Conservation (phyloP, 2,329 filamentous ascomycete genomes). For the Trichoderma semiorbis region DNA sequence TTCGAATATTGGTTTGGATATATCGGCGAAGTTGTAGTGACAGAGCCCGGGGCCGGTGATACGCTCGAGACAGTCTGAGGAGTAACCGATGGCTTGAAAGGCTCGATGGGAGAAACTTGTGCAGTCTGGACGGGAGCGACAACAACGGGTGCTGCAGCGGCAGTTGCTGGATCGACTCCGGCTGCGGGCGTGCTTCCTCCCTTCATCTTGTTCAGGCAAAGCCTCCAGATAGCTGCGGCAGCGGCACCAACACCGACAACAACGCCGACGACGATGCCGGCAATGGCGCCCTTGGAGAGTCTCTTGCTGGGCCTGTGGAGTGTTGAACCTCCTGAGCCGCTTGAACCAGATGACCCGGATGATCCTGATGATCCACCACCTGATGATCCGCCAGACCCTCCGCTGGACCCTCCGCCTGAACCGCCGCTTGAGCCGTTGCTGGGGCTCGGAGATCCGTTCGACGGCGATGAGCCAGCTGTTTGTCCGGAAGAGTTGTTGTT, state of each 20-base stretch:
- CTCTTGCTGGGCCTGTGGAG: neutral
- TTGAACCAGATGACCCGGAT: neutral
- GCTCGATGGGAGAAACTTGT: neutral
- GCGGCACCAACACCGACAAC: neutral
- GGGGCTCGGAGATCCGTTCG: neutral
- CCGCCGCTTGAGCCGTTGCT: neutral
- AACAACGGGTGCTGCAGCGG: neutral
- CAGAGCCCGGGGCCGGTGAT: neutral
- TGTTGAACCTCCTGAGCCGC: neutral
- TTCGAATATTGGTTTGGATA: neutral
- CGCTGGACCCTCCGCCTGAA: neutral
- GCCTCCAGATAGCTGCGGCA: neutral
- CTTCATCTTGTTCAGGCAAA: neutral
- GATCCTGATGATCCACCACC: neutral
- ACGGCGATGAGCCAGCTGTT: neutral
- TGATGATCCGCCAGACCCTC: neutral
- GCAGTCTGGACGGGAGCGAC: neutral
- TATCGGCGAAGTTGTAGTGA: neutral
- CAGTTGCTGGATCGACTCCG: neutral
- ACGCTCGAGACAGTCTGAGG: neutral
- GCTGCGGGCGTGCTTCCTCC: neutral
- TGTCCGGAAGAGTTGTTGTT: neutral
- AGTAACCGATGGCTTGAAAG: neutral
- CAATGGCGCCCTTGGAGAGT: slow-evolving; percentile 7
- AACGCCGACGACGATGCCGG: neutral